These are phyloP conservation scores for Metschnikowia cubensis DNA, from an alignment of 805 yeast genomes.

Conservation along the genomic window DNA sequence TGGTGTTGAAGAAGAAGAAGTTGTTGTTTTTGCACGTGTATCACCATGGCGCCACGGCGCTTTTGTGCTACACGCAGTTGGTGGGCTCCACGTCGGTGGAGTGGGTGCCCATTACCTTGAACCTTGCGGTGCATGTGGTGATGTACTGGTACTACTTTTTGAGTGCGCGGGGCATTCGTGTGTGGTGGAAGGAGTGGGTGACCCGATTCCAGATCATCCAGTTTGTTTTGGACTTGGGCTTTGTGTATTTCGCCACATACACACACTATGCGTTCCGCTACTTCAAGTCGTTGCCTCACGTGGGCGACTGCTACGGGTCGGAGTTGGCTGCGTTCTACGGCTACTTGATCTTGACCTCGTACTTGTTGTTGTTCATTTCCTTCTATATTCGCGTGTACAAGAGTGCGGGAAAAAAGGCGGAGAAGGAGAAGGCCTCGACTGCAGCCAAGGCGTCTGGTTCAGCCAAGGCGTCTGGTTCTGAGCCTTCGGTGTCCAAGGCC, in stretches of 20 bases:
- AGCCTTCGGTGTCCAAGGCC: conserved; percentile 20
- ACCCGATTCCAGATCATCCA: conserved; percentile 94
- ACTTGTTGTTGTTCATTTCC: conserved; percentile 83
- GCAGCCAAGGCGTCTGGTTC: conserved; percentile 11
- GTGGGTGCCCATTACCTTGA: conserved; percentile 90
- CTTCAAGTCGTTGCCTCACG: conserved; percentile 62
- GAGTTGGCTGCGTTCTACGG: conserved; percentile 93
- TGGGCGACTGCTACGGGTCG: conserved; percentile 82
- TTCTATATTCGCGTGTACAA: conserved; percentile 88
- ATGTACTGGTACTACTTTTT: conserved; percentile 98
- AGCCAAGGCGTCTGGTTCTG: conserved; percentile 14
- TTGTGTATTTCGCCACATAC: conserved; percentile 92
- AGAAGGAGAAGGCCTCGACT: conserved; percentile 3
- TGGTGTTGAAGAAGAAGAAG: conserved; percentile 88
- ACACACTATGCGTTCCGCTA: conserved; percentile 78
- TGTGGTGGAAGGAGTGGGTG: conserved; percentile 99
- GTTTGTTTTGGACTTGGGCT: conserved; percentile 81
- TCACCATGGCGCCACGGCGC: conserved; percentile 98
- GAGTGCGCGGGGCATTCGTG: conserved; percentile 87
- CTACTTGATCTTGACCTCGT: conserved; percentile 80
- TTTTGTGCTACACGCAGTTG: conserved; percentile 89
- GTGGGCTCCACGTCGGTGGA: conserved; percentile 86
- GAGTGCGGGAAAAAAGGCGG: conserved; percentile 33
- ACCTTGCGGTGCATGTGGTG: conserved; percentile 88
- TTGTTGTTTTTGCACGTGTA: conserved; percentile 90